Conservation (phyloP, 2,329 filamentous ascomycete genomes). For the Pseudopyricularia javanii region DNA sequence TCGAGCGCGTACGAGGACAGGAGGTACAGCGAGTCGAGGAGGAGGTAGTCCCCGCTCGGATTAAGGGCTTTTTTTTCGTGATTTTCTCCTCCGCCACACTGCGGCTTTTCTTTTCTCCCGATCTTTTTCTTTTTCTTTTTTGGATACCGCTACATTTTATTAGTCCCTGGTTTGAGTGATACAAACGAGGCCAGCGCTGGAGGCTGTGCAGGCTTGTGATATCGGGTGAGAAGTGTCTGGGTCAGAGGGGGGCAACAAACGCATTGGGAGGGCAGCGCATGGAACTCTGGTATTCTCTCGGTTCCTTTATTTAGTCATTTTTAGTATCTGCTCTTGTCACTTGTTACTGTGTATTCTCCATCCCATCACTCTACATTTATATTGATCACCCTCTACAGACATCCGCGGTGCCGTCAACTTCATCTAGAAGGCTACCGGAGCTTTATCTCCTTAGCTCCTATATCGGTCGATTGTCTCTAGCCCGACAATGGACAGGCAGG, state of each 20-base stretch:
- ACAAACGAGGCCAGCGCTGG: neutral
- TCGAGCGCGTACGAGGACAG: conserved; percentile 12
- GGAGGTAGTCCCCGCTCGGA: neutral
- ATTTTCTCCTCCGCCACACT: too few species aligned
- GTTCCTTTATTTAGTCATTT: neutral
- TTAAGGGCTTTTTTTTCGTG: conserved; percentile 1
- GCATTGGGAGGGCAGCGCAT: neutral
- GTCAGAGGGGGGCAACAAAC: neutral
- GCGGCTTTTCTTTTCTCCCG: neutral
- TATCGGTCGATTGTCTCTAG: too few species aligned
- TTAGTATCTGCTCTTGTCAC: neutral
- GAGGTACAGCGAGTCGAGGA: conserved; percentile 14
- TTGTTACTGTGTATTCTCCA: too few species aligned
- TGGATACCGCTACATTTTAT: neutral
- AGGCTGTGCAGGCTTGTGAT: too few species aligned
- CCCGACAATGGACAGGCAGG: too few species aligned
- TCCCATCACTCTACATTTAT: too few species aligned
- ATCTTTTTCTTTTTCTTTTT: neutral
- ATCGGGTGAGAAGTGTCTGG: too few species aligned
- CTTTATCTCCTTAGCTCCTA: too few species aligned
- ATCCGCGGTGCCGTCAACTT: too few species aligned
- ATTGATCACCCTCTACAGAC: too few species aligned
- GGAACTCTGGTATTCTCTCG: neutral
- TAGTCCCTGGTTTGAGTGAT: neutral
- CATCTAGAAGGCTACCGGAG: too few species aligned